phyloP scores from a whole-genome alignment of 2,329 filamentous ascomycete species.

The Hypocrella siamensis region DNA sequence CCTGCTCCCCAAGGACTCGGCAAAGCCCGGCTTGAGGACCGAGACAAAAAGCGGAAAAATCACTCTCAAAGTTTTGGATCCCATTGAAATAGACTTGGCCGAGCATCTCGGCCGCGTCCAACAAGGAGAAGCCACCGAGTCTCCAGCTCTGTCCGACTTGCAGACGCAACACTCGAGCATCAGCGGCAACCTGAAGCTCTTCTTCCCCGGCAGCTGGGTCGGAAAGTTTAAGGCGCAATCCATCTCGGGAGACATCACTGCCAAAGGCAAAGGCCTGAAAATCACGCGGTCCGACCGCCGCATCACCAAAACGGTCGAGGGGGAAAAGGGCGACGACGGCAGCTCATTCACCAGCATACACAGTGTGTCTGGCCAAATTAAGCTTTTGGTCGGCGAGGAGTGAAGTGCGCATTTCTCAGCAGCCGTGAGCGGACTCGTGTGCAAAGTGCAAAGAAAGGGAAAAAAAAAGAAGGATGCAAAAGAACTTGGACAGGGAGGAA shows the following conservation, averaged over 20 bases:
- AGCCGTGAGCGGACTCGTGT: too few relatives aligned
- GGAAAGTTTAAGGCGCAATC: conserved; percentile 24
- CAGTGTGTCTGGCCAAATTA: conserved; percentile 15
- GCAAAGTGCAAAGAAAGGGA: too few relatives aligned
- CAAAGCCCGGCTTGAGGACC: conserved; percentile 18
- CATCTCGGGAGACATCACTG: conserved; percentile 22
- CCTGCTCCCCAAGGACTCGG: conserved; percentile 17
- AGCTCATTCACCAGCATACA: conserved; percentile 16
- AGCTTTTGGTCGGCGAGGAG: conserved; percentile 13
- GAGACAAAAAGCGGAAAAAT: conserved; percentile 27
- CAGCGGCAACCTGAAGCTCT: conserved; percentile 25
- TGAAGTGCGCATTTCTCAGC: too few relatives aligned
- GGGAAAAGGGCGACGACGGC: conserved; percentile 24
- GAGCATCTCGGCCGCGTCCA: not conserved
- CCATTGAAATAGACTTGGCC: conserved; percentile 10
- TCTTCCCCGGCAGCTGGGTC: conserved; percentile 33
- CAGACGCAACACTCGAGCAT: conserved; percentile 25
- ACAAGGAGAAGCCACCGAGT: not conserved
- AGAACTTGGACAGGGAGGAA: not conserved
- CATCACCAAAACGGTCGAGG: conserved; percentile 15
- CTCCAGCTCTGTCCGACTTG: conserved; percentile 18
- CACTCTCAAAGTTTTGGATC: conserved; percentile 23
- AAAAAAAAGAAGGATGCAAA: not conserved
- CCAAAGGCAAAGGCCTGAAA: conserved; percentile 26
- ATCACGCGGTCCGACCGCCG: conserved; percentile 18